A percentile compares a stretch with the other conserved stretches of the same genome.
phyloP scores from a whole-genome alignment of 2,329 filamentous ascomycete genomes.

The Allantophomopsis cytisporea region DNA sequence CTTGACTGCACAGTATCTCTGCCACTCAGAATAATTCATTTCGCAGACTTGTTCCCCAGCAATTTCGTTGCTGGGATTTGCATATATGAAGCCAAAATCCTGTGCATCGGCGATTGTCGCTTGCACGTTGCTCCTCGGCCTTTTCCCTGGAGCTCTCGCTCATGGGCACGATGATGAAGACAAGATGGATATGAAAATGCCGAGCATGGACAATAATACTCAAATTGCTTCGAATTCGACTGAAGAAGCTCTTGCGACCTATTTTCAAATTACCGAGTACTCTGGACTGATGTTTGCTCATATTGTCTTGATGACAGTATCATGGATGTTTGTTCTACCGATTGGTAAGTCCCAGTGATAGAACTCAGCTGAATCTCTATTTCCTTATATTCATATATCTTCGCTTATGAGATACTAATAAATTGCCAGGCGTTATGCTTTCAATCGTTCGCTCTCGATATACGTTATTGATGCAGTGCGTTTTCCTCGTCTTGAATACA shows the following conservation, averaged over 20 bases:
- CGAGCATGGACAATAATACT: slow-evolving; percentile 2
- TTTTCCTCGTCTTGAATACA: slow-evolving; percentile 50
- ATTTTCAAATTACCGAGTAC: slow-evolving; percentile 25
- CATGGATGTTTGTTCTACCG: slow-evolving; percentile 58
- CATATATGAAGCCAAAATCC: background rate
- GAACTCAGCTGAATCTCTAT: background rate
- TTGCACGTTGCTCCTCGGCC: slow-evolving; percentile 6
- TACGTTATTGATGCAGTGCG: slow-evolving; percentile 54
- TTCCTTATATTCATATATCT: background rate
- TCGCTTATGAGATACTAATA: slow-evolving; percentile 2
- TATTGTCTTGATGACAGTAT: slow-evolving; percentile 52
- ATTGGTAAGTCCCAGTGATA: slow-evolving; percentile 35
- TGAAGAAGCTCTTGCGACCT: slow-evolving; percentile 19
- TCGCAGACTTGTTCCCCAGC: too few relatives aligned
- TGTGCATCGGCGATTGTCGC: slow-evolving; percentile 1
- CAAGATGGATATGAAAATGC: slow-evolving; percentile 19
- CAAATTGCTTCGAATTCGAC: slow-evolving; percentile 1
- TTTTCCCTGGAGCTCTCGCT: slow-evolving; percentile 7
- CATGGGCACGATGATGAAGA: slow-evolving; percentile 15
- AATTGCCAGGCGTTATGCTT: slow-evolving; percentile 49
- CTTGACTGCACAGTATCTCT: too few relatives aligned
- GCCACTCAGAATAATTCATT: too few relatives aligned
- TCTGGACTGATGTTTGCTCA: slow-evolving; percentile 34
- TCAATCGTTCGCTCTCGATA: slow-evolving; percentile 69
- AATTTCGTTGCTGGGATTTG: too few relatives aligned